Percentiles rank a stretch among this genome's conserved stretches.
Conservation (phyloP, 1,284 basidiomycete species). For the Cystobasidiaceae sp. region DNA sequence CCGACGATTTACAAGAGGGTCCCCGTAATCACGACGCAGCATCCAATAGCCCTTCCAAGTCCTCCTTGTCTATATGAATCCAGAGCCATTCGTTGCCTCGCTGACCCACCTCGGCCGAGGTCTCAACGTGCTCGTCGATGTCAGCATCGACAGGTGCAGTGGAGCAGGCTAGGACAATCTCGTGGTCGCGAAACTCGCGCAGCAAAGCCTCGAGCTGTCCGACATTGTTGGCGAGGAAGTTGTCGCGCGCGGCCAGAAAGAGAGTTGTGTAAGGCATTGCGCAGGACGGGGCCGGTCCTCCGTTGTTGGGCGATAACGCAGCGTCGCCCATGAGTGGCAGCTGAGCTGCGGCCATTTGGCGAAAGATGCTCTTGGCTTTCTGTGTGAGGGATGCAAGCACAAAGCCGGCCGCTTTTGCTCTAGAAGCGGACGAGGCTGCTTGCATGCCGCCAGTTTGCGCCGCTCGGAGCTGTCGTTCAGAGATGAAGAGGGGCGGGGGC, state of each 20-base stretch:
- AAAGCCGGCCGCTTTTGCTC: constrained; percentile 60
- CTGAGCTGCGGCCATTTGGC: constrained; percentile 32
- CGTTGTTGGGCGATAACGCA: background rate
- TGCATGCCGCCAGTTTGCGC: background rate
- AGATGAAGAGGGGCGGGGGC: constrained; percentile 47
- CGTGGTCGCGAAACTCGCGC: constrained; percentile 84
- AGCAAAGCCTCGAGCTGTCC: constrained; percentile 72
- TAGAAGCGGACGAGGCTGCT: constrained; percentile 10
- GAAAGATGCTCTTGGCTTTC: constrained; percentile 57
- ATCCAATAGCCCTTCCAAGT: constrained; percentile 46
- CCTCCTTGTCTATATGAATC: constrained; percentile 72
- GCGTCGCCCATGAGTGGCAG: too few species aligned
- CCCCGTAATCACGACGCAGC: constrained; percentile 44
- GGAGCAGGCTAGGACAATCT: constrained; percentile 60
- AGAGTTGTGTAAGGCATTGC: constrained; percentile 12
- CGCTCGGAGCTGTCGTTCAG: constrained; percentile 41
- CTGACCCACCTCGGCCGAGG: constrained; percentile 51
- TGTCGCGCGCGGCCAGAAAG: constrained; percentile 56
- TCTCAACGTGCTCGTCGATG: constrained; percentile 44
- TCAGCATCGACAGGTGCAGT: constrained; percentile 43
- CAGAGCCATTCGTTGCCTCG: constrained; percentile 55
- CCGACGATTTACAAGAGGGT: background rate
- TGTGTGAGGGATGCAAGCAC: constrained; percentile 78
- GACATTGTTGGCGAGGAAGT: constrained; percentile 81
- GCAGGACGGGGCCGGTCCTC: background rate